These are phyloP conservation scores for Circinella minor DNA, from an alignment of 371 early-diverging fungal species.

Conservation along the genomic window DNA sequence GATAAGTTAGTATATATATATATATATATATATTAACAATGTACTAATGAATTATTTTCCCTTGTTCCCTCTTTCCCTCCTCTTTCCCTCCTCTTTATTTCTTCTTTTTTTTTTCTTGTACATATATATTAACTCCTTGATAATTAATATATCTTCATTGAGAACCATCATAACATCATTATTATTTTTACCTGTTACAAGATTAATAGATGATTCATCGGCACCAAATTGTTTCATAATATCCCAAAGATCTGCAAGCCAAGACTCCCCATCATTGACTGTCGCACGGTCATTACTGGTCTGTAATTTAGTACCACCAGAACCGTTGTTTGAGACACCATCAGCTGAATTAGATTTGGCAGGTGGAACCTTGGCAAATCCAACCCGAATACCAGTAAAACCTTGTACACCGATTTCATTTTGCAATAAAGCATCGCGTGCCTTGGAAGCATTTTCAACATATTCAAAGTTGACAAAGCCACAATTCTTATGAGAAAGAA, in stretches of 20 bases:
- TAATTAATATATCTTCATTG: too few species aligned
- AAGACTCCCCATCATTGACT: constrained; percentile 26
- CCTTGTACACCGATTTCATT: constrained; percentile 81
- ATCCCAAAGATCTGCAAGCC: constrained; percentile 33
- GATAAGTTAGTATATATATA: background rate
- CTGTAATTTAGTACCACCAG: constrained; percentile 7
- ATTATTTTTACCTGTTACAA: constrained; percentile 25
- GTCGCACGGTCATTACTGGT: constrained; percentile 21
- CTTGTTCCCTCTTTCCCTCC: background rate
- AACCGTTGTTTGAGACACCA: constrained; percentile 8
- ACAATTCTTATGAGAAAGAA: constrained; percentile 95
- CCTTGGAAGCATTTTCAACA: constrained; percentile 87
- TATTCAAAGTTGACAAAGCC: constrained; percentile 95
- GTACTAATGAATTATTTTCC: background rate
- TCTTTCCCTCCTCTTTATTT: background rate
- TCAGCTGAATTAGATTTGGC: constrained; percentile 20
- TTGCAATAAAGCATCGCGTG: constrained; percentile 86
- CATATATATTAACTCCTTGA: too few species aligned
- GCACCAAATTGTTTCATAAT: constrained; percentile 40
- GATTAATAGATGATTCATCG: constrained; percentile 10
- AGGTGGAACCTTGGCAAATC: constrained; percentile 90
- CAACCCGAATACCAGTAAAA: constrained; percentile 81
- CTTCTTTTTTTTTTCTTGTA: constrained; percentile 2
- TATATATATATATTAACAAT: background rate
- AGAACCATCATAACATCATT: too few species aligned